A percentile compares a stretch with the other conserved stretches of the same genome.
Conservation (phyloP, 345 rosid species). For the Populus davidiana region DNA sequence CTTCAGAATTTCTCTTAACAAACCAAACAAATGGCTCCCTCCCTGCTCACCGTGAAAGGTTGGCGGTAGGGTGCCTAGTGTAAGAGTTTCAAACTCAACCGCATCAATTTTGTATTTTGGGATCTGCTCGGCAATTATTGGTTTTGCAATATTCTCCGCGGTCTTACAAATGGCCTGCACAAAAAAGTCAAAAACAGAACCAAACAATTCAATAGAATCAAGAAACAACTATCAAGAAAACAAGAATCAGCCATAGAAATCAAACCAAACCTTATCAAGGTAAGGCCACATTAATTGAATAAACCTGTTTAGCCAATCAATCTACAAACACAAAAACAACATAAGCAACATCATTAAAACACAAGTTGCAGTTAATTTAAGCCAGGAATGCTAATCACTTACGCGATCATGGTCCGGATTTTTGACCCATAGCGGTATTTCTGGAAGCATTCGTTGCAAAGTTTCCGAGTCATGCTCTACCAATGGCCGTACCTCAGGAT, state of each 20-base stretch:
- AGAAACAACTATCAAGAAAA: neutral
- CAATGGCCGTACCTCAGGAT: constrained; percentile 66
- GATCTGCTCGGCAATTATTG: constrained; percentile 89
- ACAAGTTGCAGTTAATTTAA: neutral
- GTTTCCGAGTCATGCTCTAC: constrained; percentile 70
- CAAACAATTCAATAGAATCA: constrained; percentile 15
- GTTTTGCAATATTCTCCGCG: constrained; percentile 59
- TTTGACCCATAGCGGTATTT: constrained; percentile 93
- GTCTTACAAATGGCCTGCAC: constrained; percentile 84
- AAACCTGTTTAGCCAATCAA: constrained; percentile 91
- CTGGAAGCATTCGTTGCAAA: constrained; percentile 81
- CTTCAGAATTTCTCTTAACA: neutral
- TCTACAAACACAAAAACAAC: constrained; percentile 35
- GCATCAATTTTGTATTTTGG: constrained; percentile 90
- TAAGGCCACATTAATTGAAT: constrained; percentile 85
- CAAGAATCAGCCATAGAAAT: constrained; percentile 2
- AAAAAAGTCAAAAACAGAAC: neutral
- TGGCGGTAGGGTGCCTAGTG: constrained; percentile 86
- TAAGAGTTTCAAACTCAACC: constrained; percentile 77
- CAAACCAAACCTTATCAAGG: constrained; percentile 88
- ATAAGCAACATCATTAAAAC: neutral
- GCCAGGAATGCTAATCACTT: constrained; percentile 17
- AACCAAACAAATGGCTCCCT: neutral
- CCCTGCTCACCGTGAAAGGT: constrained; percentile 66
- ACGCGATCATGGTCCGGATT: constrained; percentile 93